Conservation (phyloP, 2,329 filamentous ascomycete genomes). For the Claviceps spartinae region DNA sequence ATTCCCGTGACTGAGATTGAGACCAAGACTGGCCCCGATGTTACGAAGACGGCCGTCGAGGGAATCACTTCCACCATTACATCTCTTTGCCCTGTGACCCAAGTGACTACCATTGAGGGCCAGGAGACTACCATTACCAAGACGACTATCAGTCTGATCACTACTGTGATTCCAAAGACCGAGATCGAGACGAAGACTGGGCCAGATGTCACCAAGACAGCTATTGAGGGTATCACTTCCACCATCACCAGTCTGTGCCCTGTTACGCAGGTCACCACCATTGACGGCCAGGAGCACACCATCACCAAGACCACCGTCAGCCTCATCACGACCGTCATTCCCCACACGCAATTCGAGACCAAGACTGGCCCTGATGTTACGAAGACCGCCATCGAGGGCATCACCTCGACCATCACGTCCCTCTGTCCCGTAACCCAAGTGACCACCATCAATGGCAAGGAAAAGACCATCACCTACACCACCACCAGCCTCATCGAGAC, state of each 20-base stretch:
- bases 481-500: constrained; percentile 26
- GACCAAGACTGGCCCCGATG: background rate
- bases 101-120: background rate
- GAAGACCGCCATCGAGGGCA: constrained; percentile 18
- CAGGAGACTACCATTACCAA: constrained; percentile 11
- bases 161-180: constrained; percentile 17
- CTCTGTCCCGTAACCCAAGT: constrained; percentile 31
- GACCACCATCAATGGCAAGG: constrained; percentile 27
- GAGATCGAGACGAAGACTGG: constrained; percentile 17
- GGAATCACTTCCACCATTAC: background rate
- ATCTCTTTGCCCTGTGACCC: background rate
- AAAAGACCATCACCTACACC: constrained; percentile 23
- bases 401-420: constrained; percentile 28
- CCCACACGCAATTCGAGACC: constrained; percentile 17
- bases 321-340: constrained; percentile 15
- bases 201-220: constrained; percentile 20
- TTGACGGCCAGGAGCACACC: constrained; percentile 8
- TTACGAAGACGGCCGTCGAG: background rate
- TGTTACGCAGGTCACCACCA: constrained; percentile 22
- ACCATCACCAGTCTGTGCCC: constrained; percentile 30
- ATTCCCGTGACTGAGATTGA: constrained; percentile 15
- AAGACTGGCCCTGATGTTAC: constrained; percentile 19
- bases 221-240: constrained; percentile 21
- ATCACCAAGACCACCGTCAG: constrained; percentile 13
- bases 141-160: constrained; percentile 12